phyloP scores from a whole-genome alignment of 306 rosid species.

The Prunus armeniaca region DNA sequence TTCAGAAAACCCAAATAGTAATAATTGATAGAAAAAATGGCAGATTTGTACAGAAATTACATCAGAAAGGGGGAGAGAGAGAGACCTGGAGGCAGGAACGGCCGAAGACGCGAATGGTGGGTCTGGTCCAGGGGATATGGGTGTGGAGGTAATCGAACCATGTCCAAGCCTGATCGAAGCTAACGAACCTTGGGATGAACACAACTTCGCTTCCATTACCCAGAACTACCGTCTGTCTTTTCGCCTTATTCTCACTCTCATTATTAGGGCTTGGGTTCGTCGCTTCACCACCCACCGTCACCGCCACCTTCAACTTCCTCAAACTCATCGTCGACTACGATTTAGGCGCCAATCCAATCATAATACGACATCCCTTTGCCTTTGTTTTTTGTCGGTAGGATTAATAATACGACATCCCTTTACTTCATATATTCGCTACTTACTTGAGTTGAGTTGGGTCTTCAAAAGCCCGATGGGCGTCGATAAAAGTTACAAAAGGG shows the following conservation, averaged over 20 bases:
- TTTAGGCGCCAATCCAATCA: background rate
- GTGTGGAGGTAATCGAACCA: constrained; percentile 71
- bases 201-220: constrained; percentile 80
- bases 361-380: background rate
- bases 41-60: background rate
- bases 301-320: constrained; percentile 52
- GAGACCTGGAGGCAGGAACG: constrained; percentile 66
- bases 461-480: too few relatives aligned
- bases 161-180: constrained; percentile 63
- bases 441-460: too few relatives aligned
- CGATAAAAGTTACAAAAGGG: too few relatives aligned
- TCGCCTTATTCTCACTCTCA: constrained; percentile 13
- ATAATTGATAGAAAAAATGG: background rate
- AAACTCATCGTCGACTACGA: constrained; percentile 34
- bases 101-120: constrained; percentile 83
- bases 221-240: constrained; percentile 52
- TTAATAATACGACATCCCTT: too few relatives aligned
- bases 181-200: constrained; percentile 45
- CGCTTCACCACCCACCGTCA: constrained; percentile 31
- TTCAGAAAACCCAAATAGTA: background rate
- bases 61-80: background rate
- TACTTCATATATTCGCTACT: too few relatives aligned
- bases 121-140: constrained; percentile 78
- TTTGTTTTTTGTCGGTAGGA: too few relatives aligned
- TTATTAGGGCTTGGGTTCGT: constrained; percentile 25